Evolutionary conservation across 495 filamentous ascomycete species (phyloP).

Genomic region (Penicillium daleae): DNA sequence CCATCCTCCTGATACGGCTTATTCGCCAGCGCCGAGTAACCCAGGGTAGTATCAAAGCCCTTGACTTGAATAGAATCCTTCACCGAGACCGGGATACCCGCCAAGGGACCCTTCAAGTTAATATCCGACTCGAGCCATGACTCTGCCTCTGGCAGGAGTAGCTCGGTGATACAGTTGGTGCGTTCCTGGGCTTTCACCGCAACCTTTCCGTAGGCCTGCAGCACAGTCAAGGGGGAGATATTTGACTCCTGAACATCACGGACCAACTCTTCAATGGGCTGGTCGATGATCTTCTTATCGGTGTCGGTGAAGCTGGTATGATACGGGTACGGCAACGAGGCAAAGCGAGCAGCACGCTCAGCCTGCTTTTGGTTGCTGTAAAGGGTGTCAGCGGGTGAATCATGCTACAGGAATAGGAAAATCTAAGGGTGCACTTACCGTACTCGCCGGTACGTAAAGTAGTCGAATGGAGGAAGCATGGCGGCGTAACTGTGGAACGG

Average conservation of each 20-base stretch:
- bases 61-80: slow-evolving; percentile 87
- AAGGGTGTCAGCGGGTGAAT: background rate
- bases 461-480: slow-evolving; percentile 64
- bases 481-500: slow-evolving; percentile 13
- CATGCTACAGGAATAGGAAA: background rate
- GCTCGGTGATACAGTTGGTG: slow-evolving; percentile 91
- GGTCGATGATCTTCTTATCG: slow-evolving; percentile 69
- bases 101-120: slow-evolving; percentile 81
- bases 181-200: slow-evolving; percentile 81
- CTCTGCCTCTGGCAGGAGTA: slow-evolving; percentile 81
- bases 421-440: slow-evolving; percentile 41
- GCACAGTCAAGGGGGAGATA: slow-evolving; percentile 71
- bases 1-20: slow-evolving; percentile 71
- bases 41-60: slow-evolving; percentile 86
- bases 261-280: slow-evolving; percentile 78
- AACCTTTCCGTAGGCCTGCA: slow-evolving; percentile 88
- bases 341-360: slow-evolving; percentile 70
- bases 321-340: slow-evolving; percentile 66
- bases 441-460: slow-evolving; percentile 57
- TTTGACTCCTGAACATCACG: slow-evolving; percentile 70
- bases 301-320: slow-evolving; percentile 59
- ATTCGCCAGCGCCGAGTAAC: slow-evolving; percentile 73
- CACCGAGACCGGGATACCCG: slow-evolving; percentile 85
- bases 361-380: slow-evolving; percentile 77
- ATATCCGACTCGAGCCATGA: slow-evolving; percentile 70